Conservation (phyloP, 2,329 filamentous ascomycete species). For the Colletotrichum brevisporum region DNA sequence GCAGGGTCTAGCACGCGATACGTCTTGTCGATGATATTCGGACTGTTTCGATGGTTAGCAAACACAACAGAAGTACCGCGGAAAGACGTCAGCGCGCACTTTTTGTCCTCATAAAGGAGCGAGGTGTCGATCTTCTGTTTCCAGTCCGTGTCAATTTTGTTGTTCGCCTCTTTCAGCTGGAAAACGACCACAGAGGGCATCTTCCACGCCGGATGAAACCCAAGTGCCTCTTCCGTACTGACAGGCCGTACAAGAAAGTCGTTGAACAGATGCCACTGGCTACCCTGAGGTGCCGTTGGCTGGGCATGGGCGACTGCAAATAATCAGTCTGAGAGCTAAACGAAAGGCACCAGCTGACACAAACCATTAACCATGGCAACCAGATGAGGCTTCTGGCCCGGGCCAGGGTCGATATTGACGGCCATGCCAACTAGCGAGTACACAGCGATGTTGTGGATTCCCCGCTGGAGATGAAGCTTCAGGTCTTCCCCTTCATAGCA, state of each 20-base stretch:
- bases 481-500: conserved; percentile 96
- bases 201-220: conserved; percentile 94
- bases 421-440: conserved; percentile 94
- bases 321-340: neutral
- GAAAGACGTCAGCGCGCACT: conserved; percentile 51
- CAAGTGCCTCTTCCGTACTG: conserved; percentile 84
- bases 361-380: conserved; percentile 91
- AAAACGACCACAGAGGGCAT: conserved; percentile 89
- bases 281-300: conserved; percentile 69
- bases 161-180: conserved; percentile 85
- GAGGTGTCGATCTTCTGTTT: conserved; percentile 87
- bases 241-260: conserved; percentile 93
- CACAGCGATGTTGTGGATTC: conserved; percentile 84
- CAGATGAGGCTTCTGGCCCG: conserved; percentile 89
- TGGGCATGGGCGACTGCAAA: conserved; percentile 75
- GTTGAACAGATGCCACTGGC: conserved; percentile 96
- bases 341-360: neutral
- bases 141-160: conserved; percentile 89
- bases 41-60: conserved; percentile 53
- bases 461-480: conserved; percentile 82
- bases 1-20: conserved; percentile 71
- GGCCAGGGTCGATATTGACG: conserved; percentile 88
- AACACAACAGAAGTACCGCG: neutral
- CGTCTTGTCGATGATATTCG: conserved; percentile 62
- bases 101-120: conserved; percentile 81